phyloP scores from a whole-genome alignment of 2,329 filamentous ascomycete genomes.

The Domatiomyces globalis region DNA sequence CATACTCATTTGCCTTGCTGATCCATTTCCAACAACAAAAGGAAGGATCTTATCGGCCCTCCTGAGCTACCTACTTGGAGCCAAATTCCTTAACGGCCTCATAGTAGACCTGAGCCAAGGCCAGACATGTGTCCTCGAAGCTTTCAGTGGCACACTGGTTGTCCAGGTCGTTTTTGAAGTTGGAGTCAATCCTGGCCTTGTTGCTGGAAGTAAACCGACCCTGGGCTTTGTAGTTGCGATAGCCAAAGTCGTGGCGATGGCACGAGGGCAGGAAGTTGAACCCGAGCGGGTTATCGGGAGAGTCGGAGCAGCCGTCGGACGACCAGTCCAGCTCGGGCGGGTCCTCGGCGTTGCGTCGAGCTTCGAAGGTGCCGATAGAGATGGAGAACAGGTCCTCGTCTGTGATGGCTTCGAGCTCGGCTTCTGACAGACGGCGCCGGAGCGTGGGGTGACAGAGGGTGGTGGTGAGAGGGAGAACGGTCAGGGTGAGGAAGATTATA shows the following conservation, averaged over 20 bases:
- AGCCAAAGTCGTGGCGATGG: constrained; percentile 45
- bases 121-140: constrained; percentile 14
- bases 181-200: constrained; percentile 35
- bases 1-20: too few relatives aligned
- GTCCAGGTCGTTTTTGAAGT: constrained; percentile 33
- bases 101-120: constrained; percentile 24
- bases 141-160: constrained; percentile 20
- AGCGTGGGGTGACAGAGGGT: background rate
- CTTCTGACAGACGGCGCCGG: background rate
- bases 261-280: constrained; percentile 29
- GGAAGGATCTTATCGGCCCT: too few relatives aligned
- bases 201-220: constrained; percentile 31
- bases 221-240: constrained; percentile 40
- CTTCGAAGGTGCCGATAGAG: constrained; percentile 31
- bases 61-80: background rate
- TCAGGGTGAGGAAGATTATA: background rate
- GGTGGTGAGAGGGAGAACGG: background rate
- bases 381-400: constrained; percentile 36
- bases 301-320: constrained; percentile 24
- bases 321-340: constrained; percentile 28
- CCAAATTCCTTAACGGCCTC: constrained; percentile 21
- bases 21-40: too few relatives aligned
- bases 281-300: constrained; percentile 23
- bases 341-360: constrained; percentile 26
- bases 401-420: constrained; percentile 20